Conservation (phyloP, 192 early-diverging fungal species). For the Backusella australiensis region DNA sequence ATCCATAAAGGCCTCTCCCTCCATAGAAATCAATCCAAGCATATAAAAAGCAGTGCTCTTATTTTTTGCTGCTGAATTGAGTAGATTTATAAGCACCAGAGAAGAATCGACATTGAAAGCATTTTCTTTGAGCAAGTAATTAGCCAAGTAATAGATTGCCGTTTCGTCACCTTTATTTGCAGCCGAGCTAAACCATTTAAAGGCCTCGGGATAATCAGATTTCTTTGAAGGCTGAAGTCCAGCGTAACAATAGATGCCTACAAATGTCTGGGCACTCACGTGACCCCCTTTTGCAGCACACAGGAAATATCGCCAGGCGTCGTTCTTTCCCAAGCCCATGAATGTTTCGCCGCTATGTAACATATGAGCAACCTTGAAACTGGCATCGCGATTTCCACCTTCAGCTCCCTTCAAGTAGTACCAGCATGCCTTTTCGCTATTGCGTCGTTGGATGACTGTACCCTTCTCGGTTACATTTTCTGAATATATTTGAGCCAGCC, state of each 20-base stretch:
- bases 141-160: neutral
- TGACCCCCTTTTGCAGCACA: neutral
- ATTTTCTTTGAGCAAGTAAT: neutral
- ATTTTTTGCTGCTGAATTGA: neutral
- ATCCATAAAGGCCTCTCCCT: neutral
- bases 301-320: neutral
- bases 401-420: neutral
- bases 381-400: neutral
- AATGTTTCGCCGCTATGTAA: neutral
- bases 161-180: neutral
- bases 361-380: neutral
- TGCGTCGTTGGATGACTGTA: neutral
- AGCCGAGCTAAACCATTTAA: neutral
- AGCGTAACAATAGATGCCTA: neutral
- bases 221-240: neutral
- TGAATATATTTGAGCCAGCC: neutral
- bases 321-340: neutral
- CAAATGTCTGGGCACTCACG: neutral
- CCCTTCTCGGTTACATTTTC: neutral
- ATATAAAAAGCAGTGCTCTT: neutral
- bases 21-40: neutral
- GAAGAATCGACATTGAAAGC: neutral
- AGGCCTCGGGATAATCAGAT: neutral
- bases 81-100: neutral
- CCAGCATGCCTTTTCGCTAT: neutral